Base-by-base conservation (phyloP, 768 basidiomycete genomes). In the Dacryopinax spathularia region DNA sequence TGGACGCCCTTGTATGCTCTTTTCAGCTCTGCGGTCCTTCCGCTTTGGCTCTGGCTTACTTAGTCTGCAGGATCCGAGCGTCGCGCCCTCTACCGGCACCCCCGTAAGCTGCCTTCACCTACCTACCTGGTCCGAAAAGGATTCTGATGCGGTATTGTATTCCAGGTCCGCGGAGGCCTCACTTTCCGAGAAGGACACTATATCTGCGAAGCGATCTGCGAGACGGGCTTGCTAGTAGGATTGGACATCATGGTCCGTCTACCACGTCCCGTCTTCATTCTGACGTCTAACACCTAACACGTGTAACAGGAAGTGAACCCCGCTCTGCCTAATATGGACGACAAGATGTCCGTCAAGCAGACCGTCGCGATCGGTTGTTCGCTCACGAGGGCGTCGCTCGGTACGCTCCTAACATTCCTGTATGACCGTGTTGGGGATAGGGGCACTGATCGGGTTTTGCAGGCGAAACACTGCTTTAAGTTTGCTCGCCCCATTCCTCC, bases 141-240 rank as follows among this genome's bases (percentile, higher is more conserved):
- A 18, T 18, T 64, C 56, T 62, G 59, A 66, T 67, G 65, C 25
- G 63, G 61, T 63, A 66, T 1, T 48, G 48, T 56, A 60, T 44
- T 25, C 34, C 64, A 88, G 84, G 91, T 95, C 25, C 87, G 94
- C 69, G 96, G 96, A 1, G 96, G 96, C 12, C 77, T 99, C 66
- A 93, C 90, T 22, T 99, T 98, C 78, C 79, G 96, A 67, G 96
- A 99, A 72, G 95, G 94, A n/a, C 96, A 97, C 75, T 97, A 94
- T 73, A 93, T 95, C 70, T 92, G 89, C 68, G 93, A 97, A 75
- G 86, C 89, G 4, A 82, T 98, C 41, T 84, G 84, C 65, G 93
- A 96, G 78, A 98, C 94, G 4, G 93, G 93, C 5, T 81, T 88
- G 64, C 82, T 99, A 20, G 93, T 96, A 27, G 91, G 86, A 0